Evolutionary conservation across 2,329 filamentous ascomycete species (phyloP).

Genomic region (Colletotrichum lini): DNA sequence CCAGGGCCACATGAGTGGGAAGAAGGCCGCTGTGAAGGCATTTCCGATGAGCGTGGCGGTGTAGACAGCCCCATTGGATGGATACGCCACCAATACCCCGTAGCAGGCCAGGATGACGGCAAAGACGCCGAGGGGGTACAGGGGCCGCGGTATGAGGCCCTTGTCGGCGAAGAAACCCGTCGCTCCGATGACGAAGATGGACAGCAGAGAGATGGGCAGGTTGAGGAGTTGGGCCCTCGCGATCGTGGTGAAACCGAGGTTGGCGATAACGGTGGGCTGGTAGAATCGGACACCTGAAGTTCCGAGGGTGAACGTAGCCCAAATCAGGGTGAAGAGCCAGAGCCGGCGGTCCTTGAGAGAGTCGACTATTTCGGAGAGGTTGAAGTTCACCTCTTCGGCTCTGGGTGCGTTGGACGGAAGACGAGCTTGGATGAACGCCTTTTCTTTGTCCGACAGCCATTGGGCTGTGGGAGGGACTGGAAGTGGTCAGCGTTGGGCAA

Average conservation of each 20-base stretch:
- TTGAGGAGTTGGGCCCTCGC: slow-evolving; percentile 64
- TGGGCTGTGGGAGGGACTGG: slow-evolving; percentile 59
- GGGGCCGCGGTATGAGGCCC: slow-evolving; percentile 57
- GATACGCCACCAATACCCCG: slow-evolving; percentile 60
- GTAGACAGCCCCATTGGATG: slow-evolving; percentile 62
- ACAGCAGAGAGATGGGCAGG: slow-evolving; percentile 60
- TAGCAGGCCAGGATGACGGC: slow-evolving; percentile 61
- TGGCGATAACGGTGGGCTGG: slow-evolving; percentile 59
- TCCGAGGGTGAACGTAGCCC: slow-evolving; percentile 60
- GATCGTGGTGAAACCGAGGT: slow-evolving; percentile 56
- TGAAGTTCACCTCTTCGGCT: slow-evolving; percentile 58
- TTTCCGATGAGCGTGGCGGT: slow-evolving; percentile 62
- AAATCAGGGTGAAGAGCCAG: slow-evolving; percentile 62
- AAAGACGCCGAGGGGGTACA: slow-evolving; percentile 60
- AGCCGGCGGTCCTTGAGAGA: slow-evolving; percentile 58
- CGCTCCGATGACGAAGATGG: slow-evolving; percentile 58
- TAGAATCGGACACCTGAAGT: slow-evolving; percentile 59
- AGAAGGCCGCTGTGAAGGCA: slow-evolving; percentile 59
- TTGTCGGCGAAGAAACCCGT: slow-evolving; percentile 60
- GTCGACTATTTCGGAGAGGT: slow-evolving; percentile 54
- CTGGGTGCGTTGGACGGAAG: slow-evolving; percentile 60
- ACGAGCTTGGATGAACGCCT: slow-evolving; percentile 63
- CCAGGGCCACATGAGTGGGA: slow-evolving; percentile 67
- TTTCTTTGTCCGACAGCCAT: slow-evolving; percentile 62
- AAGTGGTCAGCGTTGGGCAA: slow-evolving; percentile 53